Conservation (phyloP, 1,284 basidiomycete species). For the Ustilago bromivora region DNA sequence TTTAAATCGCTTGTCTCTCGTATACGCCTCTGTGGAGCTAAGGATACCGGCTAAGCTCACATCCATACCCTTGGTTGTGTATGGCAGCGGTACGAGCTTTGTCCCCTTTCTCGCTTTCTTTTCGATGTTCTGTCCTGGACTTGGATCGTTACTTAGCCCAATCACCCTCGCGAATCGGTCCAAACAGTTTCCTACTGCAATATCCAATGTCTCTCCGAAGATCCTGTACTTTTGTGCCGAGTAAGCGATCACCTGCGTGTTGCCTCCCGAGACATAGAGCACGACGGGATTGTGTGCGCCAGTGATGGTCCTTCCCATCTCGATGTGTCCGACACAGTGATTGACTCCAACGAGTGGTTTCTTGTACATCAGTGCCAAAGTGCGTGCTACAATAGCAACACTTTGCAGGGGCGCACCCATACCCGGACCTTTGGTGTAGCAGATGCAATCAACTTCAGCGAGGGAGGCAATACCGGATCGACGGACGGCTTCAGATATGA, state of each 20-base stretch:
- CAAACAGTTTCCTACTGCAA: constrained; percentile 97
- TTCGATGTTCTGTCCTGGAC: constrained; percentile 98
- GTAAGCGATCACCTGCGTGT: constrained; percentile 99
- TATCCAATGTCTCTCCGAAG: constrained; percentile 98
- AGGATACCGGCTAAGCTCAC: constrained; percentile 93
- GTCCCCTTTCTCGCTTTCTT: constrained; percentile 87
- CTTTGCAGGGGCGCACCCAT: constrained; percentile 98
- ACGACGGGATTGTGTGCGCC: constrained; percentile 95
- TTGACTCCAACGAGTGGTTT: constrained; percentile 97
- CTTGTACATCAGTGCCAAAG: constrained; percentile 84
- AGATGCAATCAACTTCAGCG: constrained; percentile 89
- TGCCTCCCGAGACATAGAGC: constrained; percentile 97
- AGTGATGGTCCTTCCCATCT: constrained; percentile 97
- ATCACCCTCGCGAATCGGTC: constrained; percentile 98
- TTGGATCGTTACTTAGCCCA: constrained; percentile 92
- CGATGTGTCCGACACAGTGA: constrained; percentile 97
- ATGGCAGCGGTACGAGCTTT: constrained; percentile 85
- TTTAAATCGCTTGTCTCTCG: constrained; percentile 60
- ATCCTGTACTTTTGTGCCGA: constrained; percentile 93
- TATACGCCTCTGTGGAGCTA: constrained; percentile 88
- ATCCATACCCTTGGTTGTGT: constrained; percentile 99
- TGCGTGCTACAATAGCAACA: constrained; percentile 93
- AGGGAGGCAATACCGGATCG: constrained; percentile 78
- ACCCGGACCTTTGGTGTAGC: constrained; percentile 98
- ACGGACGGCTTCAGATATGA: constrained; percentile 84